These are phyloP conservation scores for Leptoxyphium fumago DNA, from an alignment of 2,329 filamentous ascomycete genomes.

Conservation along the genomic window DNA sequence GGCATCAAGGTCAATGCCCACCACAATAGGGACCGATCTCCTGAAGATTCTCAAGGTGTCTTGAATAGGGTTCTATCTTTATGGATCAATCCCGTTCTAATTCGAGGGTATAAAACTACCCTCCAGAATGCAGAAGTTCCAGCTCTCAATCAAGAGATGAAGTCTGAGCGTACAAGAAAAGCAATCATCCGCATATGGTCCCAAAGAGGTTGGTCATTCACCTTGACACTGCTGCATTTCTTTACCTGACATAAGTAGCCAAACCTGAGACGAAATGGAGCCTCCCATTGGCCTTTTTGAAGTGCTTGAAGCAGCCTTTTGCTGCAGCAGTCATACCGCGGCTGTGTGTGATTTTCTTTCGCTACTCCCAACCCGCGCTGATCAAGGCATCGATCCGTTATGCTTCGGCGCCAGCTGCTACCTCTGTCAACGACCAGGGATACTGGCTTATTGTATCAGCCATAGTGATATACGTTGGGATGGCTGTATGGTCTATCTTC, in stretches of 20 bases:
- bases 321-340: slow-evolving; percentile 1
- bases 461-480: background rate
- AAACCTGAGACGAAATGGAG: background rate
- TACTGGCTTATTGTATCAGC: background rate
- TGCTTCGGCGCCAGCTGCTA: background rate
- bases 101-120: background rate
- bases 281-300: background rate
- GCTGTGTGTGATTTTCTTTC: slow-evolving; percentile 1
- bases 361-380: slow-evolving; percentile 1
- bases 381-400: background rate
- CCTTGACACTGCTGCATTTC: background rate
- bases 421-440: background rate
- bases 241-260: background rate
- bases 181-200: background rate
- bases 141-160: background rate
- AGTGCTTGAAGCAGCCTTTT: slow-evolving; percentile 1
- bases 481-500: background rate
- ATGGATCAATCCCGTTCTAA: background rate
- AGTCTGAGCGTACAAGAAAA: background rate
- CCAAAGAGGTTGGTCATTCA: background rate
- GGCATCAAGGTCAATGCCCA: background rate
- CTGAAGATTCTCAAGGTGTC: background rate
- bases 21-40: background rate
- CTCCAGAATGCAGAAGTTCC: background rate
- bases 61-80: background rate